A percentile compares a stretch with the other conserved stretches of the same genome.
These are phyloP conservation scores for Obelidium mucronatum DNA, from an alignment of 192 early-diverging fungal genomes.

Conservation along the genomic window DNA sequence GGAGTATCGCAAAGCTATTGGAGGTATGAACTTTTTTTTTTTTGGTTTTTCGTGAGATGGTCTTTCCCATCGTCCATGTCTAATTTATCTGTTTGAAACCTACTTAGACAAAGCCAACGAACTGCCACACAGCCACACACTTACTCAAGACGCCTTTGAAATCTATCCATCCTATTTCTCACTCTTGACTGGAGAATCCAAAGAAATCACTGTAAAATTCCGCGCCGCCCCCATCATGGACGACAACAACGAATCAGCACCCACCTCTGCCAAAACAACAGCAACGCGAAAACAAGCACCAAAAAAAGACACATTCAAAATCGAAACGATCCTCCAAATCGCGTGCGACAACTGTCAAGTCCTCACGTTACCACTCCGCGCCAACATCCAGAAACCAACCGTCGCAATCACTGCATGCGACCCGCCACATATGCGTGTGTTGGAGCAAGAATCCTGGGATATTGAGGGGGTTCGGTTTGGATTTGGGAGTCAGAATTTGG, in stretches of 20 bases:
- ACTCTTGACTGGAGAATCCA: constrained; percentile 38
- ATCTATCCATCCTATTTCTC: constrained; percentile 51
- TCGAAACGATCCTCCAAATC: constrained; percentile 41
- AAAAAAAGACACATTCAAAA: constrained; percentile 24
- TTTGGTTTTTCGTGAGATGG: too few relatives aligned
- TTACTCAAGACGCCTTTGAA: constrained; percentile 40
- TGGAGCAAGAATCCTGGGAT: constrained; percentile 13
- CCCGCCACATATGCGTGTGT: constrained; percentile 3
- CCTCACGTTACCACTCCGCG: constrained; percentile 43
- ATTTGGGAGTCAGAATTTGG: constrained; percentile 50
- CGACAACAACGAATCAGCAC: neutral
- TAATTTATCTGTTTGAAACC: too few relatives aligned
- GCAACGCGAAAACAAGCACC: neutral
- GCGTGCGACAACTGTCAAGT: constrained; percentile 61
- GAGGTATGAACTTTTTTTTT: neutral
- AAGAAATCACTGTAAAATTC: constrained; percentile 43
- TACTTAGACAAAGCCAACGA: constrained; percentile 3
- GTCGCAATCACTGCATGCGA: constrained; percentile 28
- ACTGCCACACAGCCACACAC: neutral
- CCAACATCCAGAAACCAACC: constrained; percentile 43
- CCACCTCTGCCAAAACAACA: constrained; percentile 7
- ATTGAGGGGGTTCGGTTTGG: constrained; percentile 7
- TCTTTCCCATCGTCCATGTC: neutral
- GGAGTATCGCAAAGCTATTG: constrained; percentile 2
- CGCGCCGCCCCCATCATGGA: neutral